A percentile compares a stretch with the other conserved stretches of the same genome.
These are phyloP conservation scores for Pseudogymnoascus sp. DNA, from an alignment of 2,329 filamentous ascomycete genomes.

Conservation along the genomic window DNA sequence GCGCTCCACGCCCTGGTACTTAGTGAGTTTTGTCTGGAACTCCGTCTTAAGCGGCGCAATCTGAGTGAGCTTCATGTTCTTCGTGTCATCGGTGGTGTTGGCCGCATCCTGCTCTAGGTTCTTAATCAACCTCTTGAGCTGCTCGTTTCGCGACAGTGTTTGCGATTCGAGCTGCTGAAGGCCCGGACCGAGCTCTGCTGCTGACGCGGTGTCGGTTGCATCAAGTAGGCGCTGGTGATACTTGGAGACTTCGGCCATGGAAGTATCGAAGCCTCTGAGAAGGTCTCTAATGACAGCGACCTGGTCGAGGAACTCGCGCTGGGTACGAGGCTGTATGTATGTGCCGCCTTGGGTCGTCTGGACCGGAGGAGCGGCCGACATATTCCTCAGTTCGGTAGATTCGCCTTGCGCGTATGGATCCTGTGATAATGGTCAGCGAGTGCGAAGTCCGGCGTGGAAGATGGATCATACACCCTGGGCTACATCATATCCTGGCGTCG, in stretches of 20 bases:
- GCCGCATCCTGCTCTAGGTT: slow-evolving; percentile 63
- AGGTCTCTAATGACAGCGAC: slow-evolving; percentile 60
- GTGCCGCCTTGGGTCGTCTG: slow-evolving; percentile 16
- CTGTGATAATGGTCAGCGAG: slow-evolving; percentile 11
- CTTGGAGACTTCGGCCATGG: slow-evolving; percentile 59
- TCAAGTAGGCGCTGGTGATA: slow-evolving; percentile 66
- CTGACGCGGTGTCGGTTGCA: slow-evolving; percentile 50
- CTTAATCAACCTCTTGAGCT: slow-evolving; percentile 73
- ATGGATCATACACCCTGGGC: slow-evolving; percentile 12
- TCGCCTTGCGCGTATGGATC: slow-evolving; percentile 17
- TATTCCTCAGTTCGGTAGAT: slow-evolving; percentile 20
- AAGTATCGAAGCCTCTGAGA: slow-evolving; percentile 58
- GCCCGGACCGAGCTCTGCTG: slow-evolving; percentile 38
- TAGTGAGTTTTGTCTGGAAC: slow-evolving; percentile 64
- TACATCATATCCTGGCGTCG: slow-evolving; percentile 32
- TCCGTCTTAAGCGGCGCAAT: slow-evolving; percentile 61
- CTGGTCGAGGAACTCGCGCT: slow-evolving; percentile 61
- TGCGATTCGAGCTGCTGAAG: slow-evolving; percentile 62
- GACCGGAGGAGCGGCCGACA: slow-evolving; percentile 22
- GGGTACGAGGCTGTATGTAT: slow-evolving; percentile 41
- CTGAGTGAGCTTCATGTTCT: slow-evolving; percentile 64
- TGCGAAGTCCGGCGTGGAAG: not conserved
- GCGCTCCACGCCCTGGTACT: slow-evolving; percentile 64
- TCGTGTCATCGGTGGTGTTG: slow-evolving; percentile 53
- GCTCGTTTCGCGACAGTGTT: slow-evolving; percentile 65